Evolutionary conservation across 208 protist genomes (phyloP), one percentile per base, ranked within the genome.

Genomic region (Endotrypanum monterogeii): DNA sequence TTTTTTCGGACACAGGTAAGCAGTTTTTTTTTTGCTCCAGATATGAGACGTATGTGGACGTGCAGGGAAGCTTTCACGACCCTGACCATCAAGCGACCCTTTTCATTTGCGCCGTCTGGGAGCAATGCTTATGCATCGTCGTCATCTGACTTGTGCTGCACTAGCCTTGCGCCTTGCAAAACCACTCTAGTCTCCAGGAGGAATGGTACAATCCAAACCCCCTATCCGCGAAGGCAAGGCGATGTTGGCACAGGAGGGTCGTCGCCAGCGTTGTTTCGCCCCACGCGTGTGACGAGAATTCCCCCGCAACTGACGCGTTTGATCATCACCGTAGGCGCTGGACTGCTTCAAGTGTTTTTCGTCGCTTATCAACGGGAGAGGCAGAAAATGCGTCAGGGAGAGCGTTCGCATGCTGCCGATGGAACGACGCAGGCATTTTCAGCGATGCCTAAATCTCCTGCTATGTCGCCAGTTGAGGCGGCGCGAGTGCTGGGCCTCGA

Each of bases 401-500:
- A 78, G 50, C 65, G 44, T 30, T 18, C 37, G 23, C 35, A 37
- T 41, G 37, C 11, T 51, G 62, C 70, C 9, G 32, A 50, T 3
- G 61, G 37, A 55, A 30, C 37, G 50, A 63, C 30, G 14, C n/a
- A 76, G 23, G 70, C 30, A 1, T 30, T 48, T 41, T 65, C 41
- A 58, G 23, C 56, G 77, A 58, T 54, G 35, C 14, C 70, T 25
- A 11, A 9, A 37, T 18, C 48, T 46, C 54, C 75, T 41, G 75
- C 30, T 35, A 94, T 96, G 88, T 82, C 86, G 12, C 65, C 83
- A 5, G 54, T 71, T 25, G 89, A 96, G 79, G 89, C 92, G 44
- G 65, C 94, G 41, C 84, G 90, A 71, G 61, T 96, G 60, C 82
- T 96, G 9, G 92, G 92, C 2, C 51, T 96, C 12, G 86, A 93